A percentile compares a stretch with the other conserved stretches of the same genome.
Conservation (phyloP, 2,329 filamentous ascomycete genomes). For the Fusarium veterinarium region DNA sequence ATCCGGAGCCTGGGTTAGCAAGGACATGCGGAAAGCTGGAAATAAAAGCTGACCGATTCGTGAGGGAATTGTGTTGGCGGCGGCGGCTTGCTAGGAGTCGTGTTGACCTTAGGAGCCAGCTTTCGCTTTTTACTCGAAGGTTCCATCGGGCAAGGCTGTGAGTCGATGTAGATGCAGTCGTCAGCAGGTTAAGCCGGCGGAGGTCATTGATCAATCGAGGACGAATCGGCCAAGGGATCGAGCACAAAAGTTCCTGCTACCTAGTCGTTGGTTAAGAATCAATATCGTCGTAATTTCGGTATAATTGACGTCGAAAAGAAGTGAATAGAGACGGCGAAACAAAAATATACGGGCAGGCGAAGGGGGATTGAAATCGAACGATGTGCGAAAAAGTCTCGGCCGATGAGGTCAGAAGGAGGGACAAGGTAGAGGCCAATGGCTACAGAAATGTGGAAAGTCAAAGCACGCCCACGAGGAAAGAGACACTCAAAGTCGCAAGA, state of each 20-base stretch:
- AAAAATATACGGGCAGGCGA: conserved; percentile 21
- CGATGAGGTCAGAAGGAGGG: conserved; percentile 15
- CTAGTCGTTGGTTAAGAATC: conserved; percentile 15
- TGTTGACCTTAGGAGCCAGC: conserved; percentile 56
- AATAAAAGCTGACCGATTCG: conserved; percentile 51
- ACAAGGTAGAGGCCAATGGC: conserved; percentile 19
- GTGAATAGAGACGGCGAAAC: conserved; percentile 20
- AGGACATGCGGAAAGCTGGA: conserved; percentile 26
- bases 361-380: conserved; percentile 30
- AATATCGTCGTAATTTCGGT: conserved; percentile 6
- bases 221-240: not conserved
- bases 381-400: conserved; percentile 12
- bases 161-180: conserved; percentile 32
- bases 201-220: conserved; percentile 42
- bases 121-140: conserved; percentile 57
- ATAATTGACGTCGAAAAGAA: conserved; percentile 19
- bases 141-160: conserved; percentile 51
- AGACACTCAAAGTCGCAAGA: conserved; percentile 14
- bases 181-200: conserved; percentile 29
- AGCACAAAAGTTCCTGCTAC: conserved; percentile 6
- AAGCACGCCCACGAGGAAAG: conserved; percentile 18
- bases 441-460: conserved; percentile 10
- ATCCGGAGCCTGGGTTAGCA: conserved; percentile 37
- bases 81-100: conserved; percentile 47
- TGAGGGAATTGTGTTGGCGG: conserved; percentile 48